Percentiles rank a stretch among this genome's conserved stretches.
Evolutionary conservation across 2,329 filamentous ascomycete genomes (phyloP).

Genomic region (Cadophora malorum): DNA sequence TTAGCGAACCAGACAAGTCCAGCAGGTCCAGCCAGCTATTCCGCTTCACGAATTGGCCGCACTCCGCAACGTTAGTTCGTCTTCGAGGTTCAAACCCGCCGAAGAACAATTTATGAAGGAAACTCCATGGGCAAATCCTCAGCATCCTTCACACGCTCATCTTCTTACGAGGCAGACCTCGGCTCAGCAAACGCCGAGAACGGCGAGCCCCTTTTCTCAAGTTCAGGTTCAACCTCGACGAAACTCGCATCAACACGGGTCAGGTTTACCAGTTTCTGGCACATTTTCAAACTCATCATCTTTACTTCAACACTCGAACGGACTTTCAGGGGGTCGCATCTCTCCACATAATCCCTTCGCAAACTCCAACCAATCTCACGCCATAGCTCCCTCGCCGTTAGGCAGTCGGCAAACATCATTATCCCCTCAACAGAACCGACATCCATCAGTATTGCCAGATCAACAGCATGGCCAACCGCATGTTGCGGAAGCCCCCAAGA

Average conservation of each 20-base stretch:
- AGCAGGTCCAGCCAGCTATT: conserved; percentile 31
- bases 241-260: conserved; percentile 48
- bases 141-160: conserved; percentile 70
- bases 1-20: conserved; percentile 42
- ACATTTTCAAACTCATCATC: conserved; percentile 43
- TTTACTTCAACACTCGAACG: conserved; percentile 39
- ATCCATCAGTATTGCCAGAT: conserved; percentile 31
- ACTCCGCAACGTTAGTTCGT: conserved; percentile 42
- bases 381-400: conserved; percentile 43
- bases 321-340: conserved; percentile 38
- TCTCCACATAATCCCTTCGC: conserved; percentile 44
- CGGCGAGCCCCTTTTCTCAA: conserved; percentile 46
- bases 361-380: conserved; percentile 40
- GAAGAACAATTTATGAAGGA: conserved; percentile 89
- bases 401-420: conserved; percentile 45
- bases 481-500: conserved; percentile 27
- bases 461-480: conserved; percentile 29
- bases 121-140: conserved; percentile 91
- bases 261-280: conserved; percentile 42
- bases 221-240: conserved; percentile 45
- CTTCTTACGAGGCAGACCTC: conserved; percentile 50
- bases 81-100: conserved; percentile 59
- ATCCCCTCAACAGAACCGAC: conserved; percentile 42
- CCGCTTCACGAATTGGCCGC: conserved; percentile 45
- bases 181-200: conserved; percentile 47